Evolutionary conservation across 306 rosid species (phyloP), one percentile per base, ranked within the genome.

Genomic region (Aeschynomene evenia): DNA sequence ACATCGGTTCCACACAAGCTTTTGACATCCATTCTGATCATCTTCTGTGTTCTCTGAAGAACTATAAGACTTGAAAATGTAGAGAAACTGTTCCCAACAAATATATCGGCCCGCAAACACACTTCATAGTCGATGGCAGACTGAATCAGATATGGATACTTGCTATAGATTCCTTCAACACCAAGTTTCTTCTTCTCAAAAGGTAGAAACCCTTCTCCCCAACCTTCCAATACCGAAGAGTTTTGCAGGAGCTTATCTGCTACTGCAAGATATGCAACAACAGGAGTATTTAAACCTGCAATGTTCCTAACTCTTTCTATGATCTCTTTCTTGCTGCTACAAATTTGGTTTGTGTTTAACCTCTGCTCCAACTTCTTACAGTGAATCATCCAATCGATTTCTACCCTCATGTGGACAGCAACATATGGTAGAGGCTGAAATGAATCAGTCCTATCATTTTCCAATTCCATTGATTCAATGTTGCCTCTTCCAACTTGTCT

Each of bases 321-420:
- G 55, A 91, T 85, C 80, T 91, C 92, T 28, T 79, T 81, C 69
- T 85, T 87, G 88, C 92, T 87, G 46, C 98, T 87, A 56, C 98
- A 91, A 9, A 91, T 91, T 70, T 87, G 90, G 20, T 37, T 79
- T 52, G 84, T 74, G 70, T 77, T 83, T 24, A 50, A 66, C 66
- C 92, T 85, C 66, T 76, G 85, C 79, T 91, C 94, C 63, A 84
- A 65, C 29, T 91, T 87, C 73, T 85, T 91, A 66, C 98, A 91
- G 16, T 91, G 98, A 68, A 91, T 91, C 98, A 87, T 87, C 98
- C 98, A 91, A 31, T 91, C 98, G 80, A 87, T 85, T 70, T 91
- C 98, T 22, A 91, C 75, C 58, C 98, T 85, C 98, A 91, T 89
- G 67, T 91, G 98, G 24, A 91, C 98, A 12, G 98, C 95, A 14